These are phyloP conservation scores for Inonotus obliquus DNA, from an alignment of 1,284 basidiomycete genomes.

Conservation along the genomic window DNA sequence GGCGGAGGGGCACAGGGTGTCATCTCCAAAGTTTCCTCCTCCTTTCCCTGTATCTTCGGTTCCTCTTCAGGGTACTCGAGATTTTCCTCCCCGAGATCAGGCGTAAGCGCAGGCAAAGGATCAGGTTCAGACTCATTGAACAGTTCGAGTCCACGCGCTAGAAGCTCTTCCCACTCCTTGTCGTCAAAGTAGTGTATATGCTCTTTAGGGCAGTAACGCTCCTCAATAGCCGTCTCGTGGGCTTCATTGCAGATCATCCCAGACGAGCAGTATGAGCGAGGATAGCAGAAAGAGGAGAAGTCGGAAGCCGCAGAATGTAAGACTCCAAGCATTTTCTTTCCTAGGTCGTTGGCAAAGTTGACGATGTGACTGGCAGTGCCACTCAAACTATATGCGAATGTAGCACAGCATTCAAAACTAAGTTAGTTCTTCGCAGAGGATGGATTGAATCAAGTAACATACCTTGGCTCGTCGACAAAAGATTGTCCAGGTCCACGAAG, in stretches of 20 bases:
- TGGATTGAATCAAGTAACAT: background rate
- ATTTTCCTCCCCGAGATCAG: background rate
- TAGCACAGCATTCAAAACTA: background rate
- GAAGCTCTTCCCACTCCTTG: constrained; percentile 15
- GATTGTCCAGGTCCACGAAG: background rate
- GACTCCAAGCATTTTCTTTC: constrained; percentile 15
- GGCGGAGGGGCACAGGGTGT: constrained; percentile 7
- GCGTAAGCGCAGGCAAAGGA: background rate
- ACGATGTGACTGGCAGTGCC: background rate
- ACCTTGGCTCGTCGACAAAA: background rate
- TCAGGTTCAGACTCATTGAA: constrained; percentile 13
- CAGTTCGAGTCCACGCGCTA: constrained; percentile 6
- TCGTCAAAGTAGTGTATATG: constrained; percentile 13
- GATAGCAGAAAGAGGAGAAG: constrained; percentile 18
- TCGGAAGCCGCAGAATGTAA: constrained; percentile 16
- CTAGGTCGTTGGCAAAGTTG: background rate
- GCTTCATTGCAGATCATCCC: constrained; percentile 15
- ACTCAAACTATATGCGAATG: background rate
- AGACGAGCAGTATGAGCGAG: constrained; percentile 4
- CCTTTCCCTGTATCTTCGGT: background rate
- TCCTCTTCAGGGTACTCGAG: background rate
- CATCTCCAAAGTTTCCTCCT: background rate
- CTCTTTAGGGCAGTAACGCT: constrained; percentile 16
- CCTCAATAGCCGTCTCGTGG: constrained; percentile 17
- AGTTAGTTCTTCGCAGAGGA: background rate